phyloP scores from a whole-genome alignment of 225 moss, liverwort and hornwort genomes.

The Antitrichia curtipendula region DNA sequence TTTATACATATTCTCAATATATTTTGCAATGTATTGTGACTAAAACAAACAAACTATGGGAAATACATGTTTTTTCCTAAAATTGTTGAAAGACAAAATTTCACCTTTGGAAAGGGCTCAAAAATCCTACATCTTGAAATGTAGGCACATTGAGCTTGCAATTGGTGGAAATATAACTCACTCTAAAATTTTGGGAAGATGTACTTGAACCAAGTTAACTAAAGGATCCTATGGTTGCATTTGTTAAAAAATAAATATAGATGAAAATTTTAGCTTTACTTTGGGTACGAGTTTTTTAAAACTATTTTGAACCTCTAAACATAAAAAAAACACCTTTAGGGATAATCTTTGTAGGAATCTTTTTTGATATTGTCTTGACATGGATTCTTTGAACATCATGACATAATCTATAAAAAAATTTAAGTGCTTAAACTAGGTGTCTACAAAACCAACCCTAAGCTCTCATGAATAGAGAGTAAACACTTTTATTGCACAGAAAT shows the following conservation, averaged over 20 bases:
- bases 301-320: neutral
- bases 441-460: neutral
- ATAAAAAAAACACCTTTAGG: neutral
- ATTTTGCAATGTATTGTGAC: too few species aligned
- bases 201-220: neutral
- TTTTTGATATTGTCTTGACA: accelerated
- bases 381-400: neutral
- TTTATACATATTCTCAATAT: too few species aligned
- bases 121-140: too few species aligned
- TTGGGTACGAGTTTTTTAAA: neutral
- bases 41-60: too few species aligned
- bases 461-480: too few species aligned
- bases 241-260: neutral
- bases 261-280: neutral
- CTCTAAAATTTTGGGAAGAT: neutral
- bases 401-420: neutral
- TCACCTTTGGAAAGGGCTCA: too few species aligned
- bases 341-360: neutral
- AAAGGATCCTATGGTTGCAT: neutral
- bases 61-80: too few species aligned
- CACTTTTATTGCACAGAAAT: neutral
- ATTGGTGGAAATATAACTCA: accelerated
- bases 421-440: neutral
- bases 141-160: neutral
- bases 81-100: too few species aligned